Evolutionary conservation across 495 filamentous ascomycete genomes (phyloP).

Genomic region (Chaetomium tenue): DNA sequence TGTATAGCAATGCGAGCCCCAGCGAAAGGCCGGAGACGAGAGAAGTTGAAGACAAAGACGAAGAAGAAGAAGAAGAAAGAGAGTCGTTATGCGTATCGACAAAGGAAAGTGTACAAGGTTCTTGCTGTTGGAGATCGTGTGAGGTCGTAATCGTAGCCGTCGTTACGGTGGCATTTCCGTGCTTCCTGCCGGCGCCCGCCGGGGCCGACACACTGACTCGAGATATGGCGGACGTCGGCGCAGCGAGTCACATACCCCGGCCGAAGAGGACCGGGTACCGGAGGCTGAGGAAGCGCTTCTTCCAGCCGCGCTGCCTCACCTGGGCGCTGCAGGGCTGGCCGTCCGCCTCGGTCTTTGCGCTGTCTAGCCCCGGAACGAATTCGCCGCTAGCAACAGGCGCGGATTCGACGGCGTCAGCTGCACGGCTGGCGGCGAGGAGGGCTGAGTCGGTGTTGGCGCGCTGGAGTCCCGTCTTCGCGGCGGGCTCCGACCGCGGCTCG

Average conservation of each 20-base stretch:
- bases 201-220: conserved; percentile 15
- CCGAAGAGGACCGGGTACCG: conserved; percentile 33
- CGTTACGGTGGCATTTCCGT: conserved; percentile 2
- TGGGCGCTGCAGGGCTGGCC: conserved; percentile 22
- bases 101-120: conserved; percentile 36
- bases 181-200: not conserved
- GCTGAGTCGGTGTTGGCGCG: conserved; percentile 16
- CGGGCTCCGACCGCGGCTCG: conserved; percentile 29
- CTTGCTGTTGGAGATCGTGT: conserved; percentile 27
- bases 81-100: conserved; percentile 25
- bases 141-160: conserved; percentile 11
- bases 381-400: conserved; percentile 22
- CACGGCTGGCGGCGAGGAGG: conserved; percentile 15
- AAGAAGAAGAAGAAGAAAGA: conserved; percentile 9
- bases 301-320: conserved; percentile 33
- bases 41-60: conserved; percentile 6
- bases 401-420: conserved; percentile 18
- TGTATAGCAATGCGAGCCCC: conserved; percentile 25
- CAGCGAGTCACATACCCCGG: conserved; percentile 34
- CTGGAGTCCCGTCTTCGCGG: conserved; percentile 25
- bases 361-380: conserved; percentile 22
- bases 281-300: conserved; percentile 30
- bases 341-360: conserved; percentile 19
- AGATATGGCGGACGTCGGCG: not conserved
- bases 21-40: conserved; percentile 22